These are phyloP conservation scores for Ambrosia hybrid DNA, from an alignment of 140 eudicot species.

Conservation along the genomic window DNA sequence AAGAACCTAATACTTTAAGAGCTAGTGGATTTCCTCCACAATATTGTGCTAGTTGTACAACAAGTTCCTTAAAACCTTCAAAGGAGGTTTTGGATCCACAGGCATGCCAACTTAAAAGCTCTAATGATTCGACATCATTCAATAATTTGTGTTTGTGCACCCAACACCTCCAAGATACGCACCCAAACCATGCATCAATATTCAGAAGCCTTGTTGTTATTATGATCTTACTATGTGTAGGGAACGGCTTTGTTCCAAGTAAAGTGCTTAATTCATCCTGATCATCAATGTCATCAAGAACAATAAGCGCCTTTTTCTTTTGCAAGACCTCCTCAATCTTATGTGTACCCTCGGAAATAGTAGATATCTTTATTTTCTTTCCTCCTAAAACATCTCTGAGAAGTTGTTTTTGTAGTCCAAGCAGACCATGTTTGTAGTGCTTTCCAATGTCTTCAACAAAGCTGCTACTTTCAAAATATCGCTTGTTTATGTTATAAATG, in stretches of 20 bases:
- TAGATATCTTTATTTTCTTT: neutral
- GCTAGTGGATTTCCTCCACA: constrained; percentile 34
- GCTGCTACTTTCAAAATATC: constrained; percentile 8
- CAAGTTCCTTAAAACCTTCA: constrained; percentile 15
- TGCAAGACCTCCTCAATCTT: constrained; percentile 19
- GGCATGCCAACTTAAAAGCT: constrained; percentile 32
- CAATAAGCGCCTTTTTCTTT: neutral
- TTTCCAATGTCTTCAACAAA: constrained; percentile 22
- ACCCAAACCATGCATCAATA: neutral
- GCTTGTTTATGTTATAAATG: constrained; percentile 21
- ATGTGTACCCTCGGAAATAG: constrained; percentile 8
- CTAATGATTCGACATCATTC: constrained; percentile 9
- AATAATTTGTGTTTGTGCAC: neutral
- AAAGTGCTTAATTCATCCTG: constrained; percentile 6
- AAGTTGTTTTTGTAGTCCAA: constrained; percentile 25
- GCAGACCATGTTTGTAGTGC: neutral
- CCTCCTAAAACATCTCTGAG: constrained; percentile 1
- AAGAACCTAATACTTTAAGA: constrained; percentile 23
- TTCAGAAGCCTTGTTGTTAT: constrained; percentile 23
- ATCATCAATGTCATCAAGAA: constrained; percentile 36
- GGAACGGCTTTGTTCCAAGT: constrained; percentile 17
- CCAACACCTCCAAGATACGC: neutral
- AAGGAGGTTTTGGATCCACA: constrained; percentile 13
- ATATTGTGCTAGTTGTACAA: constrained; percentile 5
- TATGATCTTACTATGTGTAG: constrained; percentile 25